phyloP scores from a whole-genome alignment of 805 yeast species.

The Nakazawaea wyomingensis region DNA sequence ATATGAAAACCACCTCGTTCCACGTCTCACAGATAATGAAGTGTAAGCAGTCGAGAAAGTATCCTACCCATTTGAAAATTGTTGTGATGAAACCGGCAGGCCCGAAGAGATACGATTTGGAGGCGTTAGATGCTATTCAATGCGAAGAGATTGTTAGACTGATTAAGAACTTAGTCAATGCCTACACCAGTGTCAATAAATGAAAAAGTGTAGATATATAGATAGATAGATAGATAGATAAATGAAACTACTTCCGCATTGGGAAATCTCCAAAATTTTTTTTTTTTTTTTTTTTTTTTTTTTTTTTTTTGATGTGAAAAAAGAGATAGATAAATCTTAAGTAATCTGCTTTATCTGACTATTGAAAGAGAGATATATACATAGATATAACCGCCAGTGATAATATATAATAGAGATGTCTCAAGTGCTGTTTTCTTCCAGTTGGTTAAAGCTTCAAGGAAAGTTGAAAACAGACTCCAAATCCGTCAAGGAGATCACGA shows the following conservation, averaged over 20 bases:
- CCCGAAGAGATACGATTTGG: constrained; percentile 81
- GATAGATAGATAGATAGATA: too few species aligned
- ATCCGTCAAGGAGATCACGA: constrained; percentile 4
- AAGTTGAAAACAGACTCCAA: constrained; percentile 13
- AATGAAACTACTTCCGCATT: too few species aligned
- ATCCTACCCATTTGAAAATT: constrained; percentile 76
- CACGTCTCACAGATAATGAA: constrained; percentile 74
- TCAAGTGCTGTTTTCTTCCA: constrained; percentile 24
- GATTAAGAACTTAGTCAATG: constrained; percentile 50
- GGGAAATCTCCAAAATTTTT: background rate
- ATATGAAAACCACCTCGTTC: constrained; percentile 75
- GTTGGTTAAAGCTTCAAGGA: constrained; percentile 27
- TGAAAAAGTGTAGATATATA: too few species aligned
- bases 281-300: constrained; percentile 3
- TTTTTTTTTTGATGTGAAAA: background rate
- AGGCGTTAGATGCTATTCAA: constrained; percentile 56
- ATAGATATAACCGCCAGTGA: background rate
- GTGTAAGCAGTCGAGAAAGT: constrained; percentile 71
- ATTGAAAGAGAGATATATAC: background rate
- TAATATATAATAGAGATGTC: background rate
- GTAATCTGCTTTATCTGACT: too few species aligned
- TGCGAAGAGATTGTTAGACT: constrained; percentile 75
- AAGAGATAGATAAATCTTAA: background rate
- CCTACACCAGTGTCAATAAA: constrained; percentile 28
- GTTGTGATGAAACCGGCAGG: constrained; percentile 65